These are phyloP conservation scores for Penicillium sp. DNA, from an alignment of 2,329 filamentous ascomycete genomes.

Conservation along the genomic window DNA sequence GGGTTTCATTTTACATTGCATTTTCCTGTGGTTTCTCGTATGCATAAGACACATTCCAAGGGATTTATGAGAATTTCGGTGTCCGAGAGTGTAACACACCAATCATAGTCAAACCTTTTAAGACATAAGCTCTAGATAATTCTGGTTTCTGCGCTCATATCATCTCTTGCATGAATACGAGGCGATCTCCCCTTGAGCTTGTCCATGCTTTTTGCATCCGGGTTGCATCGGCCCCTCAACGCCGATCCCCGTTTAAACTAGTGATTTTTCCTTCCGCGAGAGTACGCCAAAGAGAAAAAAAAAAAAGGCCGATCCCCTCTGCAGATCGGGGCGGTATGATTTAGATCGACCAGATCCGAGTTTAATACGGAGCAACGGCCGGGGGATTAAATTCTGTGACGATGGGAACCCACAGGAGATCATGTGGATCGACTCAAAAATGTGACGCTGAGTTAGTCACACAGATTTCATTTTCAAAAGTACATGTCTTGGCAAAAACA, in stretches of 20 bases:
- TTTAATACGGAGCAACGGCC: background rate
- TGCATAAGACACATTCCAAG: background rate
- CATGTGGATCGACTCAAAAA: background rate
- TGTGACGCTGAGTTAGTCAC: background rate
- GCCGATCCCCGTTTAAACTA: conserved; percentile 2
- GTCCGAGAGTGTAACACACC: background rate
- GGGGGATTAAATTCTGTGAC: background rate
- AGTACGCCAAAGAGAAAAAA: background rate
- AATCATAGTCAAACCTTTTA: background rate
- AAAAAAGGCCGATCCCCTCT: background rate
- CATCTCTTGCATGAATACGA: background rate
- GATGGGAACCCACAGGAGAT: background rate
- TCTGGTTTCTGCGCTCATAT: background rate
- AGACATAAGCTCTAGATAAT: background rate
- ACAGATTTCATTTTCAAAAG: background rate
- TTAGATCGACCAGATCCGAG: background rate
- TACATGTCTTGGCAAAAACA: background rate
- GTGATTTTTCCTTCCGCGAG: background rate
- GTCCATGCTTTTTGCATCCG: background rate
- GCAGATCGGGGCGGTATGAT: background rate
- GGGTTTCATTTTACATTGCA: background rate
- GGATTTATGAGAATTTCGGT: background rate
- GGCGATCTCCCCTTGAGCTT: background rate
- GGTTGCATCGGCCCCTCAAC: background rate
- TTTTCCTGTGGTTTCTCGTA: background rate